A percentile compares a stretch with the other conserved stretches of the same genome.
Evolutionary conservation across 805 yeast species (phyloP).

Genomic region (Hanseniaspora vineae): DNA sequence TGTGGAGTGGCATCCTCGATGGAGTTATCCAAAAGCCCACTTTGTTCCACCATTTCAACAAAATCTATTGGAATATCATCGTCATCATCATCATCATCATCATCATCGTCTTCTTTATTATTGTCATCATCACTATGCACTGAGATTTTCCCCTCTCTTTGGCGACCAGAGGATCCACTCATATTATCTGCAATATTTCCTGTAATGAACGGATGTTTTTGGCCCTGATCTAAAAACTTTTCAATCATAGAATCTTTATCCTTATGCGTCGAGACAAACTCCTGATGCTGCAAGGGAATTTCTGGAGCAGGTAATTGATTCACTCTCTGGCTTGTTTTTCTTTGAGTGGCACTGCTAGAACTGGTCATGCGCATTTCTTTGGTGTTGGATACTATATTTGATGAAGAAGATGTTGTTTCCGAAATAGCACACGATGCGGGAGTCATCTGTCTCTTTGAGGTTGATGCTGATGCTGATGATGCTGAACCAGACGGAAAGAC

Average conservation of each 20-base stretch:
- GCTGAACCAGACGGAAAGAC: no score
- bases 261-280: no score
- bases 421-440: background rate
- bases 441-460: background rate
- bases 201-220: background rate
- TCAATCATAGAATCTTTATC: background rate
- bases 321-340: background rate
- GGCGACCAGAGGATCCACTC: constrained; percentile 6
- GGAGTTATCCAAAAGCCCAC: background rate
- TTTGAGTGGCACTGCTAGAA: no score
- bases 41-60: background rate
- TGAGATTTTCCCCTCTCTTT: background rate
- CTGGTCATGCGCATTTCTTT: no score
- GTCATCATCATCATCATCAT: background rate
- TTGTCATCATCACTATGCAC: background rate
- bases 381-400: no score
- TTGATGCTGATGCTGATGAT: background rate
- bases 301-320: background rate
- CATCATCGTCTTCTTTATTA: background rate
- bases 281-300: background rate
- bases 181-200: constrained; percentile 4
- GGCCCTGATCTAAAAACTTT: background rate
- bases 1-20: background rate
- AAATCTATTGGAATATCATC: background rate
- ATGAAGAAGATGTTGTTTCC: background rate